These are phyloP conservation scores for Phyllosticta citriasiana DNA, from an alignment of 2,329 filamentous ascomycete species.

Conservation along the genomic window DNA sequence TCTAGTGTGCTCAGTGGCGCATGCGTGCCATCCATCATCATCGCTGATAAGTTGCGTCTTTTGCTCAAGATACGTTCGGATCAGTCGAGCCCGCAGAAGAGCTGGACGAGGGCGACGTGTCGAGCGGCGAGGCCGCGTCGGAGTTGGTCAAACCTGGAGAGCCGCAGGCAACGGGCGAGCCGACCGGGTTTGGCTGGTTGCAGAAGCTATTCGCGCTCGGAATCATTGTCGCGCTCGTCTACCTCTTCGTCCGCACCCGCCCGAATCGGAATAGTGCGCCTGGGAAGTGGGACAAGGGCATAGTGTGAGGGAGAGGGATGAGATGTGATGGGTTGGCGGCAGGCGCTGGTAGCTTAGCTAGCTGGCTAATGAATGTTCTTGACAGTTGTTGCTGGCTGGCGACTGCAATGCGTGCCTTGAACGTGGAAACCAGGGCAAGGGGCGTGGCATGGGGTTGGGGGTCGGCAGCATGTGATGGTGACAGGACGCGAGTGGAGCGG, in stretches of 20 bases:
- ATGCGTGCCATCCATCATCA: slow-evolving; percentile 24
- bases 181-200: slow-evolving; percentile 30
- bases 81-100: slow-evolving; percentile 30
- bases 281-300: slow-evolving; percentile 25
- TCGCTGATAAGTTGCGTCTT: slow-evolving; percentile 31
- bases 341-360: slow-evolving; percentile 1
- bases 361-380: neutral
- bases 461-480: neutral
- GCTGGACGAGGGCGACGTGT: slow-evolving; percentile 34
- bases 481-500: neutral
- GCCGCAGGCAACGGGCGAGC: slow-evolving; percentile 1
- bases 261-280: neutral
- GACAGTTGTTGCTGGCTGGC: neutral
- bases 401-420: neutral
- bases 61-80: slow-evolving; percentile 35
- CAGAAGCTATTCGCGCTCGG: slow-evolving; percentile 37
- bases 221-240: slow-evolving; percentile 33
- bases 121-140: slow-evolving; percentile 15
- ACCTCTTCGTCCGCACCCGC: slow-evolving; percentile 30
- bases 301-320: slow-evolving; percentile 17
- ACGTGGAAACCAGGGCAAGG: neutral
- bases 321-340: slow-evolving; percentile 2
- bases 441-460: neutral
- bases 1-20: slow-evolving; percentile 40
- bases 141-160: neutral